Conservation (phyloP, 192 early-diverging fungal genomes). For the Spinellus fusiger region DNA sequence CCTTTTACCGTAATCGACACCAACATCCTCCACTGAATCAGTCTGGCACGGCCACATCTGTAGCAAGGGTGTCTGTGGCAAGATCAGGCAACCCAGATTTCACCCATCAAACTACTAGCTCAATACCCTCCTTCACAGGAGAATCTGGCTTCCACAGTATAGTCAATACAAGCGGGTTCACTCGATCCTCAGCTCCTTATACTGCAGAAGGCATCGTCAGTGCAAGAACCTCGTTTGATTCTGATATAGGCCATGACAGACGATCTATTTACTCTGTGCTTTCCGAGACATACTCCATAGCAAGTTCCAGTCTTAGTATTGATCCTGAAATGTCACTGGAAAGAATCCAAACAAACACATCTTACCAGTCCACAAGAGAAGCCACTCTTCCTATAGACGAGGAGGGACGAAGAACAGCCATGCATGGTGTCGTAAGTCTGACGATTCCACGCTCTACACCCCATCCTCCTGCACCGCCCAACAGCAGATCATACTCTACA, state of each 20-base stretch:
- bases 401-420: neutral
- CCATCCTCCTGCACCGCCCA: too few species aligned
- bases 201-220: too few species aligned
- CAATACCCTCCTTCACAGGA: constrained; percentile 3
- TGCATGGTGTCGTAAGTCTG: neutral
- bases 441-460: neutral
- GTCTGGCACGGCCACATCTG: constrained; percentile 14
- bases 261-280: constrained; percentile 1
- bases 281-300: neutral
- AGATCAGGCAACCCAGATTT: neutral
- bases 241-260: neutral
- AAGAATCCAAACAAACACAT: neutral
- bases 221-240: neutral
- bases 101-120: too few species aligned
- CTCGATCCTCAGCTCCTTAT: neutral
- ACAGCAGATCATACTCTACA: too few species aligned
- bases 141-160: constrained; percentile 6
- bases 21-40: constrained; percentile 2
- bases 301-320: constrained; percentile 1
- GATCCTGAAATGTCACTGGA: constrained; percentile 14
- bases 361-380: neutral
- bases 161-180: constrained; percentile 18
- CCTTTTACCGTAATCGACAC: neutral
- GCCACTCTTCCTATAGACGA: neutral
- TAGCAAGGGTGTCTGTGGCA: neutral